phyloP scores from a whole-genome alignment of 2,329 filamentous ascomycete species.

The Neoscytalidium dimidiatum region DNA sequence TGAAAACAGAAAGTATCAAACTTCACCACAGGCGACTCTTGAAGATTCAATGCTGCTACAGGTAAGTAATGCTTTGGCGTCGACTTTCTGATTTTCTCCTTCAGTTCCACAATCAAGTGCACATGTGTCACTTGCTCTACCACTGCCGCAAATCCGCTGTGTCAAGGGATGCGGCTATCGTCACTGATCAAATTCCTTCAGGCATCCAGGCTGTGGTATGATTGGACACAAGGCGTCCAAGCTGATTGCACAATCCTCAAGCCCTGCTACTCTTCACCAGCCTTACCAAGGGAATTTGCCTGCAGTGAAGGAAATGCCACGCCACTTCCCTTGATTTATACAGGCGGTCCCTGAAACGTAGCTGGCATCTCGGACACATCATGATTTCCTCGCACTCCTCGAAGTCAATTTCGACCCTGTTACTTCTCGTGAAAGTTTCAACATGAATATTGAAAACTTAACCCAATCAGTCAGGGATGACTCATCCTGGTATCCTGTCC shows the following conservation, averaged over 20 bases:
- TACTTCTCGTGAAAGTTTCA: neutral
- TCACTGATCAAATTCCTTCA: neutral
- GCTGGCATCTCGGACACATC: neutral
- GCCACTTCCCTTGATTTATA: neutral
- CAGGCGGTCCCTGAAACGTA: neutral
- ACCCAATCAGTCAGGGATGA: neutral
- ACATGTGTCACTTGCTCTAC: neutral
- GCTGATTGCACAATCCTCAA: neutral
- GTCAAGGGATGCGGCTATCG: neutral
- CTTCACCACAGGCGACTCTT: no score
- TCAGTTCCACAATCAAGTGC: neutral
- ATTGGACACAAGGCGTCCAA: neutral
- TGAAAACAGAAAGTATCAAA: no score
- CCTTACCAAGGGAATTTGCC: neutral
- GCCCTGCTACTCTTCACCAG: neutral
- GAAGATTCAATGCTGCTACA: no score
- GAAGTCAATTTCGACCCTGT: neutral
- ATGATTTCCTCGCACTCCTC: neutral
- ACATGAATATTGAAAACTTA: neutral
- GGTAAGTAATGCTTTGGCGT: no score
- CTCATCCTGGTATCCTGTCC: conserved; percentile 16
- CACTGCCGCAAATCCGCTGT: neutral
- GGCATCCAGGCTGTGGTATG: neutral
- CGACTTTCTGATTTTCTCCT: no score
- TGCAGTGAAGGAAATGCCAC: neutral